Percentiles rank a stretch among this genome's conserved stretches.
These are phyloP conservation scores for Cryoendolithus antarcticus DNA, from an alignment of 2,329 filamentous ascomycete genomes.

Conservation along the genomic window DNA sequence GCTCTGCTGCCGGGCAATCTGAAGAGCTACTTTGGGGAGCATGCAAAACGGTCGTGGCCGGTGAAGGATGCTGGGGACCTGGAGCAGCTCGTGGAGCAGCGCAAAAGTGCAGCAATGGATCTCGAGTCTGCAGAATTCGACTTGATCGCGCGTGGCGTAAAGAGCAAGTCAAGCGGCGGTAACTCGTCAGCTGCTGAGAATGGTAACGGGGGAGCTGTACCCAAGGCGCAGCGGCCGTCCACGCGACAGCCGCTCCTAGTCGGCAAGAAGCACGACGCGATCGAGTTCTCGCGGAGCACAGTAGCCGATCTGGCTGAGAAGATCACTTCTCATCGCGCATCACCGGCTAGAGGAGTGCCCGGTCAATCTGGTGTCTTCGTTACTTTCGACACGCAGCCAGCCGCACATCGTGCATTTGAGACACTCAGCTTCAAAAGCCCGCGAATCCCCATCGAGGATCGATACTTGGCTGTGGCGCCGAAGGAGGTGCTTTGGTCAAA, in stretches of 20 bases:
- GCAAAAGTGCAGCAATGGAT: slow-evolving; percentile 30
- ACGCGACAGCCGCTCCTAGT: slow-evolving; percentile 58
- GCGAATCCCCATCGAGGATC: slow-evolving; percentile 25
- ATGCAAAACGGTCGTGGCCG: slow-evolving; percentile 30
- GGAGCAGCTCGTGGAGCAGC: slow-evolving; percentile 30
- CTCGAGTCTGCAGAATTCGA: slow-evolving; percentile 35
- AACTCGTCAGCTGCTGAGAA: slow-evolving; percentile 3
- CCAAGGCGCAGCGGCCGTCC: slow-evolving; percentile 42
- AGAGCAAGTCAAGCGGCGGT: slow-evolving; percentile 5
- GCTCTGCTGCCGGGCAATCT: slow-evolving; percentile 18
- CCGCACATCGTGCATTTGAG: slow-evolving; percentile 77
- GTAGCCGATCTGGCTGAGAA: slow-evolving; percentile 61
- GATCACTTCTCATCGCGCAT: slow-evolving; percentile 50
- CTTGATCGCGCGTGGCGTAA: slow-evolving; percentile 25
- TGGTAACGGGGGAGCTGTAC: slow-evolving; percentile 4
- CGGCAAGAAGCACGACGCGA: slow-evolving; percentile 80
- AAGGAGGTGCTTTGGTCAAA: slow-evolving; percentile 37
- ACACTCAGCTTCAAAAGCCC: slow-evolving; percentile 17
- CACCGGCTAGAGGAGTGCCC: slow-evolving; percentile 22
- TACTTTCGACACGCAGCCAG: slow-evolving; percentile 69
- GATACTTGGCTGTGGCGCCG: slow-evolving; percentile 32
- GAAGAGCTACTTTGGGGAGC: slow-evolving; percentile 25
- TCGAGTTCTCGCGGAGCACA: slow-evolving; percentile 69
- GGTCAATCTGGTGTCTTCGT: slow-evolving; percentile 70
- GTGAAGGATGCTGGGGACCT: slow-evolving; percentile 34